Evolutionary conservation across 371 early-diverging fungal species (phyloP), one percentile per base, ranked within the genome.

Genomic region (Mucor lusitanicus): DNA sequence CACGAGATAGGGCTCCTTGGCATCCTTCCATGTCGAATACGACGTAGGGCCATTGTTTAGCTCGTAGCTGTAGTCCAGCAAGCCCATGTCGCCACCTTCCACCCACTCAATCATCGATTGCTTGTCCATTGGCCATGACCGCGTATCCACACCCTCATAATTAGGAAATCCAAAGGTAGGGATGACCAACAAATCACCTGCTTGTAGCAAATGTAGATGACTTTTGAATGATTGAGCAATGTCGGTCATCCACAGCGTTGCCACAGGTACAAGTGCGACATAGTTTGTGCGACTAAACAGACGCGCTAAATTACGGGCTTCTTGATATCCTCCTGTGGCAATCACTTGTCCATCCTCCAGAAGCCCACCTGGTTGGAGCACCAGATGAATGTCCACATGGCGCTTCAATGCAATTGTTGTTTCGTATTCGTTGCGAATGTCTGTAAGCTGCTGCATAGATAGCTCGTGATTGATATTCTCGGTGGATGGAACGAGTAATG

Each of bases 381-480:
- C 65, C 9, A 87, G 67, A 68, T 87, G 87, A 3, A 87, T 69
- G 65, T 87, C 87, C 21, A 84, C 85, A 55, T 87, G 74, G 1
- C 68, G 64, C 19, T 70, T 70, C 15, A 87, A 57, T 48, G 72
- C 71, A 1, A 80, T 62, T 13, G 79, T 75, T 23, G 77, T 71
- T 61, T 78, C 81, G 32, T 76, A 80, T 55, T 77, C 59, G n/a
- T 78, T 66, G 6, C 77, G 78, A 37, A 84, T 74, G 0, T 67
- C 64, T 1, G 60, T 61, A 30, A 80, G 21, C 33, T 72, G 67
- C 70, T 79, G 25, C 2, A 70, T 25, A n/a, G 64, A 40, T 3
- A 68, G 19, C 39, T 68, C 65, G 2, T 70, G 56, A 35, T 67
- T 63, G 25, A 69, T 59, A 12, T 61, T 58, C 35, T 58, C 59